These are phyloP conservation scores for Wickerhamiella occidentalis DNA, from an alignment of 805 yeast species.

Conservation along the genomic window DNA sequence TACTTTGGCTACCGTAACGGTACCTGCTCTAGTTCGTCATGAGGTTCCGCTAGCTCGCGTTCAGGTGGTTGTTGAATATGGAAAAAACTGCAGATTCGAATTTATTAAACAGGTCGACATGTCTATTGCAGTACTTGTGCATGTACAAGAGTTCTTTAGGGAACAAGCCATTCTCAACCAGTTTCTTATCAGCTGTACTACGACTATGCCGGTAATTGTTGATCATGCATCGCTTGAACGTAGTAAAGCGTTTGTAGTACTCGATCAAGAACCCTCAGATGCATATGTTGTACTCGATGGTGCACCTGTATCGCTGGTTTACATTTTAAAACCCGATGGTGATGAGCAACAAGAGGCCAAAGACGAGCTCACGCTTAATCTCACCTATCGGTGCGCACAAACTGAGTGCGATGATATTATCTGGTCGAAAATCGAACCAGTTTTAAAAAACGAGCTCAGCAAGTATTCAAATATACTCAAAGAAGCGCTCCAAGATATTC, in stretches of 20 bases:
- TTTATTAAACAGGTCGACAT: slow-evolving; percentile 35
- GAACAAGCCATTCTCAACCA: slow-evolving; percentile 45
- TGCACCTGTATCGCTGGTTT: slow-evolving; percentile 57
- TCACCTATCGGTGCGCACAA: slow-evolving; percentile 15
- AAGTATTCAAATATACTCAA: slow-evolving; percentile 14
- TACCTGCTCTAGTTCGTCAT: slow-evolving; percentile 25
- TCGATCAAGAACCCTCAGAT: slow-evolving; percentile 24
- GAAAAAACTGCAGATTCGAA: slow-evolving; percentile 19
- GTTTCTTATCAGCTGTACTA: slow-evolving; percentile 56
- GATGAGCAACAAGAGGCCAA: slow-evolving; percentile 14
- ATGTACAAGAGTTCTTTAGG: slow-evolving; percentile 69
- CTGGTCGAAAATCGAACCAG: slow-evolving; percentile 14
- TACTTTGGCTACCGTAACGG: slow-evolving; percentile 15
- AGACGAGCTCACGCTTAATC: slow-evolving; percentile 18
- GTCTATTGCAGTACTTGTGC: slow-evolving; percentile 50
- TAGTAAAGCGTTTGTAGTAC: slow-evolving; percentile 27
- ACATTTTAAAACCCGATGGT: slow-evolving; percentile 32
- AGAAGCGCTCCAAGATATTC: slow-evolving; percentile 10
- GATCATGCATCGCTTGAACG: slow-evolving; percentile 33
- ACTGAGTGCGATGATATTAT: slow-evolving; percentile 19
- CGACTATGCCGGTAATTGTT: slow-evolving; percentile 42
- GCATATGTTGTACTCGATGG: slow-evolving; percentile 46
- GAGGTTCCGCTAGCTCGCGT: slow-evolving; percentile 21
- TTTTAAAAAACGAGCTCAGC: slow-evolving; percentile 10
- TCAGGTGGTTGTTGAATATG: slow-evolving; percentile 22